These are phyloP conservation scores for Podila epicladia DNA, from an alignment of 192 early-diverging fungal species.

Conservation along the genomic window DNA sequence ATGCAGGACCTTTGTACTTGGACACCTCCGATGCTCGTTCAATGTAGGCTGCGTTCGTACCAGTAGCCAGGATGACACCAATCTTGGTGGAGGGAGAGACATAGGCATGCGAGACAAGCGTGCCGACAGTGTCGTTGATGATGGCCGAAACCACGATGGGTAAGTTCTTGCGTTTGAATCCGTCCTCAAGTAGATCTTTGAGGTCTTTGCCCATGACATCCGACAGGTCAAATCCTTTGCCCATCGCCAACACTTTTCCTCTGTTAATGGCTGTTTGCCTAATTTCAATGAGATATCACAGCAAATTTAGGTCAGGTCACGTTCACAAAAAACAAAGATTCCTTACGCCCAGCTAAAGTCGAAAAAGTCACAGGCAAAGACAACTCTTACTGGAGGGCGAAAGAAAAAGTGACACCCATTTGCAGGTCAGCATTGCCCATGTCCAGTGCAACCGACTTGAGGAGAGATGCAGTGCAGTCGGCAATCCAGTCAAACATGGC, in stretches of 20 bases:
- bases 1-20: constrained; percentile 60
- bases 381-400: constrained; percentile 73
- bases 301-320: not conserved
- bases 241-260: constrained; percentile 56
- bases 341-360: too few species aligned
- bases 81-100: constrained; percentile 74
- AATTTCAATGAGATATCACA: not conserved
- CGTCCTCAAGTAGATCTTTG: constrained; percentile 80
- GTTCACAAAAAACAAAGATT: not conserved
- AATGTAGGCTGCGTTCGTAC: constrained; percentile 92
- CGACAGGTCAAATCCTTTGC: constrained; percentile 83
- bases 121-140: constrained; percentile 94
- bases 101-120: constrained; percentile 90
- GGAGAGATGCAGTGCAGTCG: constrained; percentile 59
- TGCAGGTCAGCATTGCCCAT: constrained; percentile 59
- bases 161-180: constrained; percentile 73
- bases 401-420: constrained; percentile 80
- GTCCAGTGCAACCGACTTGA: constrained; percentile 31
- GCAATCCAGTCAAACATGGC: constrained; percentile 84
- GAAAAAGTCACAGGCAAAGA: not conserved
- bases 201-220: constrained; percentile 82
- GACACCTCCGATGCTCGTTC: constrained; percentile 74
- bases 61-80: constrained; percentile 90
- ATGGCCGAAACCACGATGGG: constrained; percentile 84
- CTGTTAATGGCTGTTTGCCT: constrained; percentile 57